These are phyloP conservation scores for Mortierella sp. DNA, from an alignment of 371 early-diverging fungal species.

Conservation along the genomic window DNA sequence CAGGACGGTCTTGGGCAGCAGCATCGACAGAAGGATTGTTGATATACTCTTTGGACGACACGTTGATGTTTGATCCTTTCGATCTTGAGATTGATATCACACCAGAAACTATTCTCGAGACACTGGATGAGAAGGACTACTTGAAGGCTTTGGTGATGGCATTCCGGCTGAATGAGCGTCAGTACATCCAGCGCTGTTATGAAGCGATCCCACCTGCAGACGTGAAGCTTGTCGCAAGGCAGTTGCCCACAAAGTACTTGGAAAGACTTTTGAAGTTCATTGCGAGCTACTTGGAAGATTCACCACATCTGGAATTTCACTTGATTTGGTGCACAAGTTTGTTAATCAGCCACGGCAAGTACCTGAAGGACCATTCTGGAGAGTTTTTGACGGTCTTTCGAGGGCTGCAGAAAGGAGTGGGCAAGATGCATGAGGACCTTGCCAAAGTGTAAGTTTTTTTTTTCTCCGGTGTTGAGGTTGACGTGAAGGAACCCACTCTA, in stretches of 20 bases:
- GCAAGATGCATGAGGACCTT: slow-evolving; percentile 76
- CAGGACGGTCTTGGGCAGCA: slow-evolving; percentile 94
- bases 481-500: no score
- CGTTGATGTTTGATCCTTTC: slow-evolving; percentile 94
- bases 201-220: slow-evolving; percentile 84
- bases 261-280: slow-evolving; percentile 85
- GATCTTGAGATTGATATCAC: slow-evolving; percentile 97
- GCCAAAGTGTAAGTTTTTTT: slow-evolving; percentile 74
- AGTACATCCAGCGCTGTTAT: slow-evolving; percentile 79
- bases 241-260: slow-evolving; percentile 87
- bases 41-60: slow-evolving; percentile 93
- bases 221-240: slow-evolving; percentile 77
- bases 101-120: slow-evolving; percentile 82
- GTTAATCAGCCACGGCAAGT: slow-evolving; percentile 83
- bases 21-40: slow-evolving; percentile 96
- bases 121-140: slow-evolving; percentile 79
- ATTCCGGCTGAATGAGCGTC: slow-evolving; percentile 88
- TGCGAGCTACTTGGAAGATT: slow-evolving; percentile 76
- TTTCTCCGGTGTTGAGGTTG: neutral
- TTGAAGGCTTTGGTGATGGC: slow-evolving; percentile 90
- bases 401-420: slow-evolving; percentile 80
- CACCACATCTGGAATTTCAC: slow-evolving; percentile 89
- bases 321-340: slow-evolving; percentile 82
- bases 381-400: slow-evolving; percentile 82
- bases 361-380: slow-evolving; percentile 80